Evolutionary conservation across 2,329 filamentous ascomycete species (phyloP).

Genomic region (Fusarium sp.): DNA sequence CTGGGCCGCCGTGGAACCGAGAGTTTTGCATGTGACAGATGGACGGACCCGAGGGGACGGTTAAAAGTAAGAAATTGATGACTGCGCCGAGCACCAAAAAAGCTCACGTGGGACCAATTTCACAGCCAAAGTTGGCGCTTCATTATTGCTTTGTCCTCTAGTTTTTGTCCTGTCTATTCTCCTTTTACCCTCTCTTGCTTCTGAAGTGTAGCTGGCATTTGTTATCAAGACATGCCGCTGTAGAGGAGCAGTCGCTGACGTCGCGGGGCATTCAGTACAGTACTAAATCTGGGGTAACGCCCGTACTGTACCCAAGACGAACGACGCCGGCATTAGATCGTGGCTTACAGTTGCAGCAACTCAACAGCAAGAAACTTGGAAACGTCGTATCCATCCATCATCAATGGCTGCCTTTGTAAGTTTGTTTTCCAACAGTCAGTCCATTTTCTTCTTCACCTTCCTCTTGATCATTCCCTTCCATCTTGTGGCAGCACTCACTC

Average conservation of each 20-base stretch:
- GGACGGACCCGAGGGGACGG: slow-evolving; percentile 16
- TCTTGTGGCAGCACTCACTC: not conserved
- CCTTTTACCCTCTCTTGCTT: not conserved
- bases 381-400: slow-evolving; percentile 26
- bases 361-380: slow-evolving; percentile 38
- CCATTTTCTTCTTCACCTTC: not conserved
- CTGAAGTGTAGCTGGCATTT: not conserved
- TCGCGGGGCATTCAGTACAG: slow-evolving; percentile 33
- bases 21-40: slow-evolving; percentile 43
- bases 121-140: slow-evolving; percentile 4
- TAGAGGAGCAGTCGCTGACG: slow-evolving; percentile 25
- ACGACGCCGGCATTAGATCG: slow-evolving; percentile 47
- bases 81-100: slow-evolving; percentile 31
- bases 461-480: not conserved
- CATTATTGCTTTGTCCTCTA: slow-evolving; percentile 1
- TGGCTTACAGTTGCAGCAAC: slow-evolving; percentile 41
- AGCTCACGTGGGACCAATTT: slow-evolving; percentile 41
- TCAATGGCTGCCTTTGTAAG: slow-evolving; percentile 53
- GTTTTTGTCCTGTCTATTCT: not conserved
- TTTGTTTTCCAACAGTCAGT: slow-evolving; percentile 6
- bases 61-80: slow-evolving; percentile 31
- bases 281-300: slow-evolving; percentile 23
- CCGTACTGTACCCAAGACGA: slow-evolving; percentile 33
- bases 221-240: slow-evolving; percentile 20
- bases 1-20: slow-evolving; percentile 13